Conservation (phyloP, 768 basidiomycete species). For the Auricularia heimuer region DNA sequence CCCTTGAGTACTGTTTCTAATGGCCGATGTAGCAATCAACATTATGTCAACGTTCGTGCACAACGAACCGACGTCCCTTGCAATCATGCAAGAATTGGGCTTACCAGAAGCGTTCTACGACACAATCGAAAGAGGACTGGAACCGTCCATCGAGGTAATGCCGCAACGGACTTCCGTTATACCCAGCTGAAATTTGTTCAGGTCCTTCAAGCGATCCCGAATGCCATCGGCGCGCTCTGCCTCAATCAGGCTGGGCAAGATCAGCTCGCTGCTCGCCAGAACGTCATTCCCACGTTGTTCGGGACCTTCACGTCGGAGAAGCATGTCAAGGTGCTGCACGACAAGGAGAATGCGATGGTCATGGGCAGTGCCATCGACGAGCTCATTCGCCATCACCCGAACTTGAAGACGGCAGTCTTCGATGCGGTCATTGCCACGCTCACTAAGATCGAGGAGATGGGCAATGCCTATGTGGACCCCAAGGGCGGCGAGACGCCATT, state of each 20-base stretch:
- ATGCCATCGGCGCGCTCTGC: conserved; percentile 92
- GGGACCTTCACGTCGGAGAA: conserved; percentile 77
- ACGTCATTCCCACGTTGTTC: conserved; percentile 78
- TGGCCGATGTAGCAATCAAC: conserved; percentile 58
- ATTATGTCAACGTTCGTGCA: conserved; percentile 96
- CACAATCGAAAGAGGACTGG: conserved; percentile 73
- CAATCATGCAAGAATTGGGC: conserved; percentile 84
- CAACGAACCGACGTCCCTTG: conserved; percentile 93
- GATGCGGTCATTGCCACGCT: conserved; percentile 64
- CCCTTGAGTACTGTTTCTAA: conserved; percentile 9
- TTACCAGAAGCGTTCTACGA: conserved; percentile 85
- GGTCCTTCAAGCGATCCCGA: conserved; percentile 89
- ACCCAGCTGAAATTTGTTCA: conserved; percentile 19
- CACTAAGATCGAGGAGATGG: conserved; percentile 63
- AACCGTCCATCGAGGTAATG: conserved; percentile 76
- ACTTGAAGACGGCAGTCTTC: conserved; percentile 70
- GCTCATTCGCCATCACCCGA: conserved; percentile 90
- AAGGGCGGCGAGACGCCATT: conserved; percentile 37
- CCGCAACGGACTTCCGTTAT: background rate
- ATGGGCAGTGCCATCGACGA: conserved; percentile 91
- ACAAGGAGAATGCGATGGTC: conserved; percentile 85
- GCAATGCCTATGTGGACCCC: conserved; percentile 46
- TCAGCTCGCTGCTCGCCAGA: conserved; percentile 64
- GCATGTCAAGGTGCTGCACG: conserved; percentile 74
- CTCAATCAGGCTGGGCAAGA: conserved; percentile 85